These are phyloP conservation scores for Hyphodiscus hymeniophilus DNA, from an alignment of 495 filamentous ascomycete genomes.

Conservation along the genomic window DNA sequence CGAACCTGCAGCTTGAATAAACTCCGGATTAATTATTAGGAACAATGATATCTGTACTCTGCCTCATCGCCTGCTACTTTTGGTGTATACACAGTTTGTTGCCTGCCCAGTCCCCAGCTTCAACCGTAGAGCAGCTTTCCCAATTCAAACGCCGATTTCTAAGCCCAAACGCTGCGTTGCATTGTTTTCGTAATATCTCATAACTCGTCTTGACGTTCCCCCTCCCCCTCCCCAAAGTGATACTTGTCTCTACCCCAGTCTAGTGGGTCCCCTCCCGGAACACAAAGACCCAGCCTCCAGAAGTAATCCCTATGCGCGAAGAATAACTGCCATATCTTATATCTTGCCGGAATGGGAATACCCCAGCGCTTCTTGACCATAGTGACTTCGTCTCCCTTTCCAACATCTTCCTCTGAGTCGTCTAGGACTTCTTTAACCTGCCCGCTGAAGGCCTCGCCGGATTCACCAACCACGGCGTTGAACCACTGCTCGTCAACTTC, in stretches of 20 bases:
- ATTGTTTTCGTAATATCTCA: too few species aligned
- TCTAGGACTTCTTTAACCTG: not conserved
- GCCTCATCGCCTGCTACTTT: too few species aligned
- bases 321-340: conserved; percentile 83
- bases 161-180: too few species aligned
- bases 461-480: not conserved
- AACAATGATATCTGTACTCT: too few species aligned
- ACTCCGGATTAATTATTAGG: too few species aligned
- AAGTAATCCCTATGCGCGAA: conserved; percentile 96
- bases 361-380: conserved; percentile 19
- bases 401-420: not conserved
- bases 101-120: too few species aligned
- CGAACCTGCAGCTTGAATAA: too few species aligned
- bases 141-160: too few species aligned
- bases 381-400: not conserved
- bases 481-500: conserved; percentile 11
- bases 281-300: conserved; percentile 82
- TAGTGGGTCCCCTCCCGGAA: conserved; percentile 64
- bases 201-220: too few species aligned
- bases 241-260: conserved; percentile 49
- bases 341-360: conserved; percentile 46
- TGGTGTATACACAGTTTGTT: too few species aligned
- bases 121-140: too few species aligned
- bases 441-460: conserved; percentile 4
- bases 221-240: conserved; percentile 3